Conservation (phyloP, 2,329 filamentous ascomycete genomes). For the Xylaria sp. region DNA sequence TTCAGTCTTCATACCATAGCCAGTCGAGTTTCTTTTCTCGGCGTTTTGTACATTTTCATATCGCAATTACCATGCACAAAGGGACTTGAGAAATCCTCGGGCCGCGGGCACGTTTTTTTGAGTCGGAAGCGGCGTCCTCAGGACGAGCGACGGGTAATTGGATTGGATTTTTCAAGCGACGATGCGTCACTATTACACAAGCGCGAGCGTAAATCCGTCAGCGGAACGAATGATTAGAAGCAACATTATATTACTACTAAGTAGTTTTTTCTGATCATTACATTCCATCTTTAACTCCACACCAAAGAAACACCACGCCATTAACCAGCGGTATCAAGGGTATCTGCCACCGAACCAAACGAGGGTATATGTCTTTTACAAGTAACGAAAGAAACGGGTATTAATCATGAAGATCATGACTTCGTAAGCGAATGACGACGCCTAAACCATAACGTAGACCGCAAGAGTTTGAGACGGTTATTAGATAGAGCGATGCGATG, state of each 20-base stretch:
- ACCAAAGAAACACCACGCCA: slow-evolving; percentile 17
- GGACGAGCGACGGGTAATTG: no score
- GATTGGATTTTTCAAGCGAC: no score
- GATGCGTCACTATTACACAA: no score
- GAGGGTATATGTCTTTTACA: slow-evolving; percentile 28
- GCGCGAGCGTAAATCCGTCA: no score
- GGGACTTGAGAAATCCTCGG: no score
- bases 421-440: slow-evolving; percentile 24
- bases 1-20: no score
- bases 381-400: background rate
- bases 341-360: slow-evolving; percentile 30
- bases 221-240: background rate
- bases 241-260: slow-evolving; percentile 15
- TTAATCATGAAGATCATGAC: slow-evolving; percentile 15
- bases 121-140: no score
- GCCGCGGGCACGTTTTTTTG: no score
- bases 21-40: no score
- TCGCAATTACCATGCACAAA: no score
- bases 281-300: slow-evolving; percentile 7
- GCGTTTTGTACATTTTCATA: no score
- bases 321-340: slow-evolving; percentile 17
- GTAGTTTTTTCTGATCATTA: slow-evolving; percentile 6
- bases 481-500: background rate
- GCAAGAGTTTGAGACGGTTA: slow-evolving; percentile 4
- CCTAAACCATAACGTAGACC: background rate